Percentiles rank a stretch among this genome's conserved stretches.
phyloP scores from a whole-genome alignment of 441 rosid species.

The Mallotus japonicus region DNA sequence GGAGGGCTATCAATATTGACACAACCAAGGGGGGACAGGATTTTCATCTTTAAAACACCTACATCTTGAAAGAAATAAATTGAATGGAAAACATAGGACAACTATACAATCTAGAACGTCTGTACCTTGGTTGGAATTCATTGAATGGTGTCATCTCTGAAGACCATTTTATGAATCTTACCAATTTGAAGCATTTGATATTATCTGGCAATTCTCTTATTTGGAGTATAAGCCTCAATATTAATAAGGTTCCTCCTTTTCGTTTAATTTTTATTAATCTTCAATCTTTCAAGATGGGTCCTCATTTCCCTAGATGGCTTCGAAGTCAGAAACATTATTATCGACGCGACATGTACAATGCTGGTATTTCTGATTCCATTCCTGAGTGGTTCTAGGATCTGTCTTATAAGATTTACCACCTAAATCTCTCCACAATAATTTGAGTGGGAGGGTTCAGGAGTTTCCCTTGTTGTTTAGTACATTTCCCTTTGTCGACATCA shows the following conservation, averaged over 20 bases:
- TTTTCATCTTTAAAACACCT: conserved; percentile 6
- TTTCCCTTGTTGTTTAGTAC: too few relatives aligned
- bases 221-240: not conserved
- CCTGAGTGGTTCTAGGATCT: not conserved
- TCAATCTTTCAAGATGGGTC: not conserved
- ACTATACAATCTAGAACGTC: conserved; percentile 6
- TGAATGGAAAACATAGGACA: conserved; percentile 22
- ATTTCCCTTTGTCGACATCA: too few relatives aligned
- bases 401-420: not conserved
- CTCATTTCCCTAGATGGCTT: conserved; percentile 2
- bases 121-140: conserved; percentile 16
- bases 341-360: too few relatives aligned
- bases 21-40: too few relatives aligned
- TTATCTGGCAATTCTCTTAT: not conserved
- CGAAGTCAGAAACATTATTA: not conserved
- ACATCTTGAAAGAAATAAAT: not conserved
- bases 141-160: conserved; percentile 3
- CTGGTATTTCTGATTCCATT: not conserved
- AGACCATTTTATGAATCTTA: conserved; percentile 4
- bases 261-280: not conserved
- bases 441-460: too few relatives aligned
- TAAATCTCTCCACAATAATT: not conserved
- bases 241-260: conserved; percentile 4
- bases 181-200: not conserved
- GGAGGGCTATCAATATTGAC: too few relatives aligned